Percentiles rank a stretch among this genome's conserved stretches.
phyloP scores from a whole-genome alignment of 2,329 filamentous ascomycete genomes.

The Pyrenophora seminiperda region DNA sequence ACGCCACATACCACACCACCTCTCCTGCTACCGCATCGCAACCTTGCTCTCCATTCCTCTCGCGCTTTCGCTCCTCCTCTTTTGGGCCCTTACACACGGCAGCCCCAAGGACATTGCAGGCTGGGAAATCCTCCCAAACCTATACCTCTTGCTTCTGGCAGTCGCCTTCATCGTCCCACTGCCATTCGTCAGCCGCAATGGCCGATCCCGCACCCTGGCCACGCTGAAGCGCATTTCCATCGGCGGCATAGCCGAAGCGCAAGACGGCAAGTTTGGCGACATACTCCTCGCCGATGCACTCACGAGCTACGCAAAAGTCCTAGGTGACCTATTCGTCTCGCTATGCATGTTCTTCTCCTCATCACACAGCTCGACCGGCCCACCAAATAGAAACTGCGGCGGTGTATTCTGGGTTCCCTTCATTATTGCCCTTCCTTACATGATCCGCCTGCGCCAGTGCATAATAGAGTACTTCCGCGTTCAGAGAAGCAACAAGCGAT shows the following conservation, averaged over 20 bases:
- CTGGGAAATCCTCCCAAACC: slow-evolving; percentile 86
- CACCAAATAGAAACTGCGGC: slow-evolving; percentile 81
- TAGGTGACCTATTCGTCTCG: slow-evolving; percentile 86
- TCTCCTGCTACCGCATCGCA: slow-evolving; percentile 85
- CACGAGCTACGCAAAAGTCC: slow-evolving; percentile 91
- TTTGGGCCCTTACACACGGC: slow-evolving; percentile 81
- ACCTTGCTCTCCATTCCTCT: slow-evolving; percentile 75
- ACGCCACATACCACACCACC: slow-evolving; percentile 74
- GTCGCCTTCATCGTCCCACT: slow-evolving; percentile 75
- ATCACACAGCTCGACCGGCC: slow-evolving; percentile 74
- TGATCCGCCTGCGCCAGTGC: slow-evolving; percentile 90
- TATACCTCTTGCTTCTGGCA: slow-evolving; percentile 75
- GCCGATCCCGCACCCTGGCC: slow-evolving; percentile 74
- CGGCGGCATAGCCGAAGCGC: slow-evolving; percentile 82
- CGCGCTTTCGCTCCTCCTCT: slow-evolving; percentile 72
- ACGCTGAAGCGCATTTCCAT: slow-evolving; percentile 79
- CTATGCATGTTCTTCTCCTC: slow-evolving; percentile 87
- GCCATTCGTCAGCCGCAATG: slow-evolving; percentile 68
- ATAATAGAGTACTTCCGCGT: slow-evolving; percentile 84
- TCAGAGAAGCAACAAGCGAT: slow-evolving; percentile 56
- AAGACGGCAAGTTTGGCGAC: slow-evolving; percentile 93
- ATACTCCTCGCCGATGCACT: slow-evolving; percentile 91
- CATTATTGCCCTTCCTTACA: slow-evolving; percentile 79
- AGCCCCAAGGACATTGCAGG: slow-evolving; percentile 70
- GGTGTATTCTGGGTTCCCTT: slow-evolving; percentile 80